A percentile compares a stretch with the other conserved stretches of the same genome.
phyloP scores from a whole-genome alignment of 768 basidiomycete species.

The Amanita exitialis region DNA sequence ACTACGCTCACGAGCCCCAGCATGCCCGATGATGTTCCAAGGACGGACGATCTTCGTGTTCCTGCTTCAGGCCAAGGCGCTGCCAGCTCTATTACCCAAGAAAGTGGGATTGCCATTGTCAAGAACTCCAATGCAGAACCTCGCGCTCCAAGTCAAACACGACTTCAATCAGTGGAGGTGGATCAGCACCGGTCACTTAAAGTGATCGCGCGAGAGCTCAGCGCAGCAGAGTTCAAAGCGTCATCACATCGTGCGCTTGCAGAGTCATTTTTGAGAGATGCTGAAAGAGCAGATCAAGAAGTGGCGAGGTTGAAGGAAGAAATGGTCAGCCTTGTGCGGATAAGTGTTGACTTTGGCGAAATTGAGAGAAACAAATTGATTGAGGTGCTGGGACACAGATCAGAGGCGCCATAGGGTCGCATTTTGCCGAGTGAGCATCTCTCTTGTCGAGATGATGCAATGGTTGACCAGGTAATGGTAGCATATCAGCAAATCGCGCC shows the following conservation, averaged over 20 bases:
- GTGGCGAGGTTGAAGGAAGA: conserved; percentile 2
- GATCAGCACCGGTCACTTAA: background rate
- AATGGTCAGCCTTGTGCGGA: background rate
- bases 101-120: background rate
- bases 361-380: conserved; percentile 1
- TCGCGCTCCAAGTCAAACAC: background rate
- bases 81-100: background rate
- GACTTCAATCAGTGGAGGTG: background rate
- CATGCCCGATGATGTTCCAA: too few relatives aligned
- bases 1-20: too few relatives aligned
- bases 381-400: background rate
- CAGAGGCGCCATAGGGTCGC: background rate
- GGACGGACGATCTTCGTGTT: too few relatives aligned
- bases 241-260: background rate
- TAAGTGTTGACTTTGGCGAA: background rate
- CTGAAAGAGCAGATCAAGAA: conserved; percentile 1
- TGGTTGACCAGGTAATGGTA: background rate
- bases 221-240: conserved; percentile 1
- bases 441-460: background rate
- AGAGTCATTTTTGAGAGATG: background rate
- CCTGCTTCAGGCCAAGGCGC: background rate
- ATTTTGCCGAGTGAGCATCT: background rate
- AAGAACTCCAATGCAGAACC: background rate
- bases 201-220: conserved; percentile 1
- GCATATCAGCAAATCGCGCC: too few relatives aligned